phyloP scores from a whole-genome alignment of 75 land plant genomes.

The Pinus albicaulis region DNA sequence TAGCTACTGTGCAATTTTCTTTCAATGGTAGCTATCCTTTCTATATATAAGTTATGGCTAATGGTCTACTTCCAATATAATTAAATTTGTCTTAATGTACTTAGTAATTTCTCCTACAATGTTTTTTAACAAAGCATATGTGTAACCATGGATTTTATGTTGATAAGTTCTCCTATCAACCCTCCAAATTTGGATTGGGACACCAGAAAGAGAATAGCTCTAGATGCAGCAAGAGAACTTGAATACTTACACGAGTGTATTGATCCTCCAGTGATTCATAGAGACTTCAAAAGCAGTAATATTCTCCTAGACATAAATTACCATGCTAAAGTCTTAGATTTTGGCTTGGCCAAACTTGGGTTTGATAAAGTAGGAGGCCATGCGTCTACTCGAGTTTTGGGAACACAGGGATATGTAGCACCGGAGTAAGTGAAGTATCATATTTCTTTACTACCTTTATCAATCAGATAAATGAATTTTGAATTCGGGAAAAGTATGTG shows the following conservation, averaged over 20 bases:
- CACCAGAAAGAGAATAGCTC: conserved; percentile 57
- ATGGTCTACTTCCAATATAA: background rate
- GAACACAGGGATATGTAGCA: conserved; percentile 35
- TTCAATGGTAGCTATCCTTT: background rate
- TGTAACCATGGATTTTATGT: background rate
- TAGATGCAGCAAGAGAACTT: conserved; percentile 71
- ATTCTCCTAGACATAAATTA: conserved; percentile 29
- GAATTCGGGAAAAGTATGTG: background rate
- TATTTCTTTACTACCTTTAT: background rate
- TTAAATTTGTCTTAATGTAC: background rate
- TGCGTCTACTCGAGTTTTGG: conserved; percentile 28
- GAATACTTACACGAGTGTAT: conserved; percentile 70
- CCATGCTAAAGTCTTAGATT: conserved; percentile 82
- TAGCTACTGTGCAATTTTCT: background rate
- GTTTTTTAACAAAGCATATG: background rate
- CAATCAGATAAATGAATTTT: background rate
- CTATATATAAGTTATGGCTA: background rate
- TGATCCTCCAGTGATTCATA: conserved; percentile 71
- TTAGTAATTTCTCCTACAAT: background rate
- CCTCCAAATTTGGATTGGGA: conserved; percentile 60
- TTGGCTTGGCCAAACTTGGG: conserved; percentile 32
- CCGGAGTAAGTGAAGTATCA: conserved; percentile 21
- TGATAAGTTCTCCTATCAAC: conserved; percentile 27
- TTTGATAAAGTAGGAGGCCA: conserved; percentile 33
- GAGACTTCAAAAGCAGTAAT: conserved; percentile 11